Evolutionary conservation across 805 yeast genomes (phyloP), one percentile per base, ranked within the genome.

Genomic region (Candida namnaoensis): DNA sequence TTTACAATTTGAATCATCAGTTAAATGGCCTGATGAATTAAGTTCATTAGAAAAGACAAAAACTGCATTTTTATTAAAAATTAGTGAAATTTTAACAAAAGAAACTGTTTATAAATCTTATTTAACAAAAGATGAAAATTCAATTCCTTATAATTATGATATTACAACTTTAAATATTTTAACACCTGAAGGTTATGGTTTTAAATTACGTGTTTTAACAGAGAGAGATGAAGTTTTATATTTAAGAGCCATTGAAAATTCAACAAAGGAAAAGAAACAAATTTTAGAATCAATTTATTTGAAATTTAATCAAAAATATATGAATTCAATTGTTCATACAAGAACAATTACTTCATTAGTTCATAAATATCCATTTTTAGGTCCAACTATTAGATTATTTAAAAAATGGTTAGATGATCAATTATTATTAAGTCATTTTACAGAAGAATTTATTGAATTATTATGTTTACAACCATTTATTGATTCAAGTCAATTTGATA

Each of bases 1-100:
- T 9, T 58, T 93, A 33, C 95, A 90, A 61, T 87, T 93, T 60
- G 99, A 93, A 64, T 69, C 85, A 4, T 86, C 96, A 2, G 72
- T 76, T n/a, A 79, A 80, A 58, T 93, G 99, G 99, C 99, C 99
- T 3, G 95, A 86, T 60, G 96, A 93, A 58, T 58, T 88, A 6
- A 64, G 71, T 34, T 88, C 96, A 2, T 64, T 88, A 41, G 98
- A 93, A 59, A 81, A 83, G 53, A 83, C 95, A 13, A 93, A 93
- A 56, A 77, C 95, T 30, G 98, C 98, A 7, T 87, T 93, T 50
- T 65, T 91, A 51, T 58, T 93, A 41, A 83, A 83, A 51, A 75
- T 90, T 23, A 73, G 77, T 40, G 74, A 76, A 38, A 44, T 74
- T 19, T 53, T 62, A 7, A 42, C 57, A 7, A 65, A 68, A 43